These are phyloP conservation scores for Helotiales sp. DNA, from an alignment of 2,329 filamentous ascomycete genomes.

Conservation along the genomic window DNA sequence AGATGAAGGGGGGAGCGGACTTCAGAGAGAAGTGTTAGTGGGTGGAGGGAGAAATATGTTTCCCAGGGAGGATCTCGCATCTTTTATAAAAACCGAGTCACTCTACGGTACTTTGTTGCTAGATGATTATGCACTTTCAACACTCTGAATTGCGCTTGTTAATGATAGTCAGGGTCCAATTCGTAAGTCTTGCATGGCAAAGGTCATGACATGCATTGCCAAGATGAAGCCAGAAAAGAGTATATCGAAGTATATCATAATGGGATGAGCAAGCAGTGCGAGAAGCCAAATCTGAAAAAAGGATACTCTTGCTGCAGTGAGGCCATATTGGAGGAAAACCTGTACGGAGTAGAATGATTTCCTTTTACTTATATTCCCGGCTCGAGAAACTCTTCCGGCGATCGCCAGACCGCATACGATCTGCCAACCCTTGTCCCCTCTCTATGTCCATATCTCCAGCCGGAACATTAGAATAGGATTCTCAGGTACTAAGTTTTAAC, in stretches of 20 bases:
- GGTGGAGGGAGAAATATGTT: background rate
- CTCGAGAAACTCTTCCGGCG: too few relatives aligned
- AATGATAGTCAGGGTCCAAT: background rate
- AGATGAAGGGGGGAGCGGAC: background rate
- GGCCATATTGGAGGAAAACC: too few relatives aligned
- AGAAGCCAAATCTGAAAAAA: too few relatives aligned
- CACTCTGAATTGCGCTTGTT: background rate
- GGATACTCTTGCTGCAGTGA: too few relatives aligned
- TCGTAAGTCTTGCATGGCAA: too few relatives aligned
- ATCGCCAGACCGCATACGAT: background rate
- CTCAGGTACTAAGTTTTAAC: background rate
- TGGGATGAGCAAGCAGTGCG: too few relatives aligned
- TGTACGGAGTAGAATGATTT: too few relatives aligned
- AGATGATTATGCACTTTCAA: background rate
- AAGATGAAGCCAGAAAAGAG: too few relatives aligned
- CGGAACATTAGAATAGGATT: background rate
- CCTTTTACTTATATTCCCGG: too few relatives aligned
- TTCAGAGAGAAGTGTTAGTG: background rate
- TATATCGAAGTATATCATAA: too few relatives aligned
- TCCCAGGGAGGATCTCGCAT: background rate
- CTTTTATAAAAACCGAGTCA: background rate
- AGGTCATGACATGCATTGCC: too few relatives aligned
- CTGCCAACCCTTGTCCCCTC: too few relatives aligned
- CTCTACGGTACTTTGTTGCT: background rate
- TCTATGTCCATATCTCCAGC: background rate